Base-by-base conservation (phyloP, 495 filamentous ascomycete genomes). In the Xeromyces bisporus region DNA sequence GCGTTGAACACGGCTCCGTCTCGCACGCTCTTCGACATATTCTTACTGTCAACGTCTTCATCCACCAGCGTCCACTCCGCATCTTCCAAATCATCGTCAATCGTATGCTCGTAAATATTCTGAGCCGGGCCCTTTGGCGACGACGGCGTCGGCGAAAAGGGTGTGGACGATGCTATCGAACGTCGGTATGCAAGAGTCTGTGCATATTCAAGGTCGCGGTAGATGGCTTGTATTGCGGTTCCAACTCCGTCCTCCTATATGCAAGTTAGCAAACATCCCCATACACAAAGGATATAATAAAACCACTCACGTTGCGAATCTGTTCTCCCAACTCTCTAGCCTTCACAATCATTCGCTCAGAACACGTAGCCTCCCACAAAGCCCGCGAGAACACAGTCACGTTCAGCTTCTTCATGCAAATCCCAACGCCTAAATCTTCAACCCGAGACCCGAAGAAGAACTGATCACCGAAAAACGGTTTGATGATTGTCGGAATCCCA, bases 401-500 rank as follows among this genome's bases (percentile, higher is more conserved):
- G 16, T 92, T 94, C 46, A 93, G 66, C 54, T 80, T 91, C 56
- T 78, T 84, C 50, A 97, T 64, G 44, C 71, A 85, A 29, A 92
- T 76, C 2, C 89, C 89, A 7, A 96, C 87, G 2, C 89, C 86
- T 3, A 97, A 54, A 44, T 93, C 85, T 50, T 94, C 85, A 3
- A 96, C 73, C 0, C 89, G 71, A 9, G 64, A 69, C 2, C 82
- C 89, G 45, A 87, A 96, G 61, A 97, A 97, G 62, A 81, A 93
- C 44, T 97, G 89, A 40, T 97, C 89, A 3, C 89, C 89, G 49
- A 97, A 97, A 55, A 94, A 96, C 0, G 89, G 89, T 37, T 91
- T 86, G 45, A 96, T 74, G 36, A 97, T 84, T 2, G 89, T 96
- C 0, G 89, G 91, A 12, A 94, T 68, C 8, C 89, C 89, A 6